Evolutionary conservation across 305 asterid genomes (phyloP).

Genomic region (Fraxinus dipetala): DNA sequence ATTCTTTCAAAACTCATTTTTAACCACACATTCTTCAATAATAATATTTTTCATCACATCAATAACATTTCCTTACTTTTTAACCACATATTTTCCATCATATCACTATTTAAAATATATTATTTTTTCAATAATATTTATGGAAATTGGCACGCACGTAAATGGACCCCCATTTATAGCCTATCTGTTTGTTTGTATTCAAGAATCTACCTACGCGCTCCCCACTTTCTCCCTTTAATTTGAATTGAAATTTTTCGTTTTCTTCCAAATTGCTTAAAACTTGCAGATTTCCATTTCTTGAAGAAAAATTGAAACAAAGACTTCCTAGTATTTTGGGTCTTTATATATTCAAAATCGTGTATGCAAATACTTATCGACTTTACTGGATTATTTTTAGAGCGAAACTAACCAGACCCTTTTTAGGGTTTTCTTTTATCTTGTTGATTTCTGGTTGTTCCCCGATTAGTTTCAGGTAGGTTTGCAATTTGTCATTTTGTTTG

Average conservation of each 20-base stretch:
- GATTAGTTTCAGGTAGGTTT: not conserved
- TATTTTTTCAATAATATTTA: no score
- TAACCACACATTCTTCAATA: no score
- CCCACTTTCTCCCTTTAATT: not conserved
- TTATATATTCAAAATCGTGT: not conserved
- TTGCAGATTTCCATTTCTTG: not conserved
- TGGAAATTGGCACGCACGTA: not conserved
- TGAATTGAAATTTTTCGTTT: not conserved
- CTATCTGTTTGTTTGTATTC: not conserved
- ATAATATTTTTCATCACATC: no score
- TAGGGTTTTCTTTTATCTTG: not conserved
- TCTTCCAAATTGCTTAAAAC: not conserved
- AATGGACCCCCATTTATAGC: not conserved
- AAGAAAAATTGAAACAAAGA: not conserved
- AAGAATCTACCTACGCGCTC: not conserved
- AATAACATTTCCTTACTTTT: no score
- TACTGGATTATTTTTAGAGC: not conserved
- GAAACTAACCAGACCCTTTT: not conserved
- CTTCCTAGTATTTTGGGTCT: not conserved
- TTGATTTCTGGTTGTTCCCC: not conserved
- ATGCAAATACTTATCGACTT: not conserved
- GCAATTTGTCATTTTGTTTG: not conserved
- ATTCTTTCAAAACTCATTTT: no score
- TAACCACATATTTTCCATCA: no score
- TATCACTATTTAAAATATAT: no score